Base-by-base conservation (phyloP, 768 basidiomycete species). In the Mycena venus region DNA sequence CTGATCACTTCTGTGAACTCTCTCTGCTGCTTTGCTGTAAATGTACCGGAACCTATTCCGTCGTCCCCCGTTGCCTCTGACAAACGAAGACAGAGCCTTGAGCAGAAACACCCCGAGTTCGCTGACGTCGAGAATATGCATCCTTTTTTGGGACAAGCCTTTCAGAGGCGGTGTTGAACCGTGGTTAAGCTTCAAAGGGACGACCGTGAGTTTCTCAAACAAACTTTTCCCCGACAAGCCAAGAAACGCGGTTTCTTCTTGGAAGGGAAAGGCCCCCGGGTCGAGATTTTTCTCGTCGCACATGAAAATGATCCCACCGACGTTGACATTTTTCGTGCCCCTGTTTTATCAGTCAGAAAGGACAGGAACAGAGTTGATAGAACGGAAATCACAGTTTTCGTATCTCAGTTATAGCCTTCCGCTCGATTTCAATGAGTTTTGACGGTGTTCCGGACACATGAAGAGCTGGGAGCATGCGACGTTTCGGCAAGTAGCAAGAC, bases 301-400 rank as follows among this genome's bases (percentile, higher is more conserved):
- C 49, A 65, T 49, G 34, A 65, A 65, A 14, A 65, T 23, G n/a
- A 65, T 65, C 12, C 63, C 49, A 14, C 47, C 63, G 63, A 65
- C 47, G n/a, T n/a, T n/a, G n/a, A n/a, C n/a, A n/a, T n/a, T n/a
- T 4, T 6, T 40, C 27, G 63, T 47, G 25, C 63, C 63, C 3
- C 63, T 65, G 25, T 34, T 49, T 34, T 32, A 7, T 49, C 31
- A 34, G 44, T 49, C 49, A 49, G 32, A 65, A 49, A 15, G 31
- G 7, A 65, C 32, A 14, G n/a, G 31, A 65, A 51, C 32, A 10
- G 32, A 12, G 63, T 27, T n/a, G 47, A 25, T 14, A 32, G 31
- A 34, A 65, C 47, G 4, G 21, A 40, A 42, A 40, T 62, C 44
- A 65, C 63, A 65, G 63, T 11, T 12, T 51, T 49, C 2, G 3